These are phyloP conservation scores for Lachancea lanzarotensis DNA, from an alignment of 805 yeast genomes.

Conservation along the genomic window DNA sequence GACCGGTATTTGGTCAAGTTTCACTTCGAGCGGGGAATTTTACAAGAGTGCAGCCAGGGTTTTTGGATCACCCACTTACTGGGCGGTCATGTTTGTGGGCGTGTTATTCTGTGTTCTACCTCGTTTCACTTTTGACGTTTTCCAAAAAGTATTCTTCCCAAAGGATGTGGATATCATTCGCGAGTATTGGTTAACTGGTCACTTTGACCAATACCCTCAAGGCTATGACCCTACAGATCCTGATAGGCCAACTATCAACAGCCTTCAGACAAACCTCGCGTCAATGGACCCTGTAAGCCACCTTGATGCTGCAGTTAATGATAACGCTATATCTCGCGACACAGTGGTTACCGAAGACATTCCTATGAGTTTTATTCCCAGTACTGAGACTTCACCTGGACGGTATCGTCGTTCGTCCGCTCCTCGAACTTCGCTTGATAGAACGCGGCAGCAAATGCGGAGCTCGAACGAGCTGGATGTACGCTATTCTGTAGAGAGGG, in stretches of 20 bases:
- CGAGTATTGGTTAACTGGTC: constrained; percentile 63
- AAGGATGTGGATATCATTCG: constrained; percentile 66
- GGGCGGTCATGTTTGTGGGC: constrained; percentile 68
- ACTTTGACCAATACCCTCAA: constrained; percentile 56
- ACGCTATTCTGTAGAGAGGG: constrained; percentile 36
- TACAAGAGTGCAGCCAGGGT: constrained; percentile 60
- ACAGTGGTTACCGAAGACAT: constrained; percentile 37
- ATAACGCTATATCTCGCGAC: constrained; percentile 20
- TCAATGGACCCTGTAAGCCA: constrained; percentile 24
- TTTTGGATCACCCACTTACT: constrained; percentile 54
- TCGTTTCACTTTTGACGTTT: constrained; percentile 54
- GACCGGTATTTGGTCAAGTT: constrained; percentile 76
- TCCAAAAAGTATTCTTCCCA: constrained; percentile 49
- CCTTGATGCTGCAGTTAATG: constrained; percentile 7
- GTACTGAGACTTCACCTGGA: constrained; percentile 7
- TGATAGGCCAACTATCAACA: constrained; percentile 46
- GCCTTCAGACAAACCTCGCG: constrained; percentile 32
- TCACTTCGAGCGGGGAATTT: constrained; percentile 48
- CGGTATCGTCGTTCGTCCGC: constrained; percentile 7
- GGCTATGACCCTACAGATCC: constrained; percentile 81
- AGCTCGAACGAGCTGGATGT: constrained; percentile 34
- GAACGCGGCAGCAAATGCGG: constrained; percentile 34
- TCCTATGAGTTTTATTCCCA: constrained; percentile 27
- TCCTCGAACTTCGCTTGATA: constrained; percentile 35
- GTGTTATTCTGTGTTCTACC: constrained; percentile 59